Conservation (phyloP, 805 yeast species). For the Ogataea paradorogensis region DNA sequence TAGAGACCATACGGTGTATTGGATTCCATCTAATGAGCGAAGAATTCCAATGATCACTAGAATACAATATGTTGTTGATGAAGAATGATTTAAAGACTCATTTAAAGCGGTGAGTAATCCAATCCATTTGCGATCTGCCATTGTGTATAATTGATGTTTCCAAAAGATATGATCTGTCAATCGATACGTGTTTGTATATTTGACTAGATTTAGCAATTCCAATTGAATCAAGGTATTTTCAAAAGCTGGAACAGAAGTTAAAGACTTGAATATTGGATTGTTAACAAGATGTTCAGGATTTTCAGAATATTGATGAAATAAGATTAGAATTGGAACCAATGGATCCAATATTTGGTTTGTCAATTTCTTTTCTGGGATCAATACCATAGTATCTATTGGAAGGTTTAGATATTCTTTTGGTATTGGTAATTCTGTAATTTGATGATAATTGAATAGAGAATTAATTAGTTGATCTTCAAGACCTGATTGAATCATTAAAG, state of each 20-base stretch:
- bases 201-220: constrained; percentile 10
- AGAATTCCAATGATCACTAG: constrained; percentile 12
- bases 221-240: constrained; percentile 10
- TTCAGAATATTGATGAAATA: constrained; percentile 6
- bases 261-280: constrained; percentile 2
- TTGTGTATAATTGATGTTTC: constrained; percentile 1
- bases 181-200: constrained; percentile 6
- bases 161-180: constrained; percentile 14
- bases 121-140: constrained; percentile 18
- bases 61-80: constrained; percentile 9
- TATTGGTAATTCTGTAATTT: neutral
- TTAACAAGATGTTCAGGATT: constrained; percentile 5
- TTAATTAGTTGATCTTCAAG: neutral
- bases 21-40: constrained; percentile 8
- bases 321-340: constrained; percentile 4
- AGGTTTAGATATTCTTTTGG: constrained; percentile 1
- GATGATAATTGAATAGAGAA: constrained; percentile 8
- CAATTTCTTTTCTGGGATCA: constrained; percentile 8
- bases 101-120: constrained; percentile 12
- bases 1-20: constrained; percentile 17
- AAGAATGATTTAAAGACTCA: constrained; percentile 3
- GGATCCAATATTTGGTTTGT: constrained; percentile 6
- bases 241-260: constrained; percentile 1
- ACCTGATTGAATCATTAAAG: constrained; percentile 13
- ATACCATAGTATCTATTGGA: constrained; percentile 4